phyloP scores from a whole-genome alignment of 2,329 filamentous ascomycete genomes.

The Penicillium sp. region DNA sequence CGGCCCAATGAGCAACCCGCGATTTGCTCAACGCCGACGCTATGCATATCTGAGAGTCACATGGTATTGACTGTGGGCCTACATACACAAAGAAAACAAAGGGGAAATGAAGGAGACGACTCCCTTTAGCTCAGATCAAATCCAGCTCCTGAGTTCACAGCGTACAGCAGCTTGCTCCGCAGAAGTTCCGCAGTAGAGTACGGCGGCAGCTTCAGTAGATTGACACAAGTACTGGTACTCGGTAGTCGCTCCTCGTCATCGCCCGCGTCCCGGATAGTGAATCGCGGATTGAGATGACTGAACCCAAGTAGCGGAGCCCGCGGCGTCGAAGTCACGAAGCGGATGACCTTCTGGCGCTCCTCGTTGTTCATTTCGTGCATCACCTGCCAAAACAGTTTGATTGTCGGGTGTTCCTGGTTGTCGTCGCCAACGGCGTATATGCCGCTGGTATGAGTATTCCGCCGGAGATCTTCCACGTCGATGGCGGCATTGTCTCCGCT shows the following conservation, averaged over 20 bases:
- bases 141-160: slow-evolving; percentile 80
- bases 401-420: slow-evolving; percentile 73
- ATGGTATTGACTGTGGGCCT: background rate
- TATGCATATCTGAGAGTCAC: slow-evolving; percentile 24
- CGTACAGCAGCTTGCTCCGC: slow-evolving; percentile 79
- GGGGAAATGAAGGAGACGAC: background rate
- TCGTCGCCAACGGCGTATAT: slow-evolving; percentile 89
- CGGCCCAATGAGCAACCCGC: slow-evolving; percentile 13
- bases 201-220: slow-evolving; percentile 82
- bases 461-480: slow-evolving; percentile 76
- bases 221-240: slow-evolving; percentile 93
- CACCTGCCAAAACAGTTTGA: slow-evolving; percentile 87
- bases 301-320: slow-evolving; percentile 87
- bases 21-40: slow-evolving; percentile 25
- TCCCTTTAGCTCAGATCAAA: slow-evolving; percentile 64
- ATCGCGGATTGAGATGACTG: slow-evolving; percentile 72
- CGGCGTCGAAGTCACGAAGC: slow-evolving; percentile 92
- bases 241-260: slow-evolving; percentile 72
- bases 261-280: slow-evolving; percentile 83
- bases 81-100: slow-evolving; percentile 2
- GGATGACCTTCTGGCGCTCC: slow-evolving; percentile 79
- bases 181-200: slow-evolving; percentile 64
- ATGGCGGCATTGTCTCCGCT: slow-evolving; percentile 82
- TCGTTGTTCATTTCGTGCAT: slow-evolving; percentile 69
- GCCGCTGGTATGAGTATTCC: slow-evolving; percentile 80